Percentiles rank a stretch among this genome's conserved stretches.
Evolutionary conservation across 306 rosid species (phyloP).

Genomic region (Fragaria vesca): DNA sequence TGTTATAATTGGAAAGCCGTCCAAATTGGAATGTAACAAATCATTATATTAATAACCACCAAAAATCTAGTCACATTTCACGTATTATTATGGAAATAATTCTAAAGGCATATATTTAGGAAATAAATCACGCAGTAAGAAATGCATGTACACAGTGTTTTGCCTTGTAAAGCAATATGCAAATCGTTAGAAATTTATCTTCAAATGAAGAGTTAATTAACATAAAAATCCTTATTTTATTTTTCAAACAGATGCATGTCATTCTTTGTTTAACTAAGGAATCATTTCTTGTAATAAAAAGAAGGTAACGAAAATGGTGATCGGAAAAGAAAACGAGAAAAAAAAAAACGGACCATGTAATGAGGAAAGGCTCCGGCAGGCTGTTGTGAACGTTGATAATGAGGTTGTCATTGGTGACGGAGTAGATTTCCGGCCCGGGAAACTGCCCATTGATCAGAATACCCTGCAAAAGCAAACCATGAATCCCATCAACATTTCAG

Average conservation of each 20-base stretch:
- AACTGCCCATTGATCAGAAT: constrained; percentile 84
- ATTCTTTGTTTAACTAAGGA: not conserved
- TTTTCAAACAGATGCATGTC: not conserved
- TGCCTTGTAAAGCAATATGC: not conserved
- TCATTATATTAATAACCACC: not conserved
- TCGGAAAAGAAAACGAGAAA: not conserved
- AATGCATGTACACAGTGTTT: not conserved
- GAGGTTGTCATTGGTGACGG: constrained; percentile 84
- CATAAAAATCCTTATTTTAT: not conserved
- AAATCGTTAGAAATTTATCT: not conserved
- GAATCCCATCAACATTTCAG: not conserved
- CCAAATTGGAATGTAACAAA: not conserved
- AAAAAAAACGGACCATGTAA: constrained; percentile 57
- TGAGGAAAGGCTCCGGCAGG: constrained; percentile 76
- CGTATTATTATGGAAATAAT: not conserved
- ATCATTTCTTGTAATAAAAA: not conserved
- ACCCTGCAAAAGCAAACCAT: constrained; percentile 42
- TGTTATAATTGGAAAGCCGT: not conserved
- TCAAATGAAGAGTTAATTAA: not conserved
- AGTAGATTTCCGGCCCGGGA: constrained; percentile 77
- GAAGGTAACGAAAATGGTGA: not conserved
- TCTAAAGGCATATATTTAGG: too few relatives aligned
- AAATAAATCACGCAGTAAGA: not conserved
- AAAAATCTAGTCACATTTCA: not conserved
- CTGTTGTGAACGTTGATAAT: constrained; percentile 72